A percentile compares a stretch with the other conserved stretches of the same genome.
phyloP scores from a whole-genome alignment of 257 asterid species.

The Primulina huaijiensis region DNA sequence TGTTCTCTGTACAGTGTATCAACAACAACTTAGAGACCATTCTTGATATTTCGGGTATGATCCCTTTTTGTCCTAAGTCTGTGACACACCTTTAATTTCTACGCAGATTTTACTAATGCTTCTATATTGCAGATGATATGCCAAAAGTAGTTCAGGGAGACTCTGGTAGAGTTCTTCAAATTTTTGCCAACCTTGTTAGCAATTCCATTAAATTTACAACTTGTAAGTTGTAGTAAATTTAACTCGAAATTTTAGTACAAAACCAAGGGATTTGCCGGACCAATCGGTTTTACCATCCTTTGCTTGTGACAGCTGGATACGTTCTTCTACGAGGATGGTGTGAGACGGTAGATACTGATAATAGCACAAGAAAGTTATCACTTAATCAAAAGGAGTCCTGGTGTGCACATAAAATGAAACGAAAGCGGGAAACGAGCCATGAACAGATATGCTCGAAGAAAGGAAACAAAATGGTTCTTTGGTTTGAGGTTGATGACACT shows the following conservation, averaged over 20 bases:
- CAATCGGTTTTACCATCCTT: neutral
- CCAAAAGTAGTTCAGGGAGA: slow-evolving; percentile 84
- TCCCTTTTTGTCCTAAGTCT: neutral
- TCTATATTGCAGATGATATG: slow-evolving; percentile 67
- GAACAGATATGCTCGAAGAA: slow-evolving; percentile 46
- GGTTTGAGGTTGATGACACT: slow-evolving; percentile 92
- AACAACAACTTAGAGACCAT: slow-evolving; percentile 82
- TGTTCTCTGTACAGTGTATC: slow-evolving; percentile 90
- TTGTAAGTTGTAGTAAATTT: slow-evolving; percentile 43
- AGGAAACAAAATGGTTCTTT: slow-evolving; percentile 56
- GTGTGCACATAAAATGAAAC: slow-evolving; percentile 42
- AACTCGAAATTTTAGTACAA: neutral
- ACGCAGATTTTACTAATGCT: slow-evolving; percentile 9
- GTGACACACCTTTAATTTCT: slow-evolving; percentile 2
- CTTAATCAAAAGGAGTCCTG: slow-evolving; percentile 40
- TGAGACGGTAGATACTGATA: slow-evolving; percentile 44
- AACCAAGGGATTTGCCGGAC: neutral
- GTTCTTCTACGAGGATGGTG: slow-evolving; percentile 86
- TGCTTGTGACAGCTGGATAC: slow-evolving; percentile 65
- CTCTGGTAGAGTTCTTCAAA: slow-evolving; percentile 87
- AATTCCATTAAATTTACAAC: slow-evolving; percentile 87
- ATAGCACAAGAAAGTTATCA: slow-evolving; percentile 29
- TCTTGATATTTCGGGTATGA: slow-evolving; percentile 80
- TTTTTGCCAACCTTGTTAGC: slow-evolving; percentile 77
- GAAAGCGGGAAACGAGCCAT: slow-evolving; percentile 41